Conservation (phyloP, 441 rosid species). For the Gossypium trilobum region DNA sequence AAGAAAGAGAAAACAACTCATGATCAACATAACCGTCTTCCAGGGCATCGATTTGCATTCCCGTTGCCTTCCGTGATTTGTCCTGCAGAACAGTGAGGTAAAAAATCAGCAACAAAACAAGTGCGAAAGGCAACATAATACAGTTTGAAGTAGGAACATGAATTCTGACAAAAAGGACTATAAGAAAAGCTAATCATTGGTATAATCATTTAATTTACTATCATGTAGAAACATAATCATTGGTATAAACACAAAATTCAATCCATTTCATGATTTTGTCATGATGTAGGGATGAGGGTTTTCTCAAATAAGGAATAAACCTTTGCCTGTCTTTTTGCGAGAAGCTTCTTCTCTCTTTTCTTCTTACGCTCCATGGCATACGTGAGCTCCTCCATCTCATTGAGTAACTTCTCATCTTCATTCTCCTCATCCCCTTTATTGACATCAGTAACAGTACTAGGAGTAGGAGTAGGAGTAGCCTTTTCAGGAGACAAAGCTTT, state of each 20-base stretch:
- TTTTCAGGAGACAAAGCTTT: constrained; percentile 68
- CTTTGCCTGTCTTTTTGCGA: constrained; percentile 73
- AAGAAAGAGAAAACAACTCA: constrained; percentile 78
- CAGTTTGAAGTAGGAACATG: not conserved
- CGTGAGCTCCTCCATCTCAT: constrained; percentile 86
- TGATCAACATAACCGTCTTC: constrained; percentile 71
- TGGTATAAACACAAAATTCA: not conserved
- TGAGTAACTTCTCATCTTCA: constrained; percentile 69
- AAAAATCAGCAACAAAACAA: not conserved
- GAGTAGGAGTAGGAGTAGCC: constrained; percentile 25
- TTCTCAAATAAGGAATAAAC: constrained; percentile 22
- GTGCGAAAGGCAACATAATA: not conserved
- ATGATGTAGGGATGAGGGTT: not conserved
- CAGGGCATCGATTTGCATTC: constrained; percentile 65
- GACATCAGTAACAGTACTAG: constrained; percentile 24
- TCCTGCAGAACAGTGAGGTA: constrained; percentile 38
- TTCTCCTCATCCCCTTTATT: constrained; percentile 43
- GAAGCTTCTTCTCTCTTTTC: constrained; percentile 62
- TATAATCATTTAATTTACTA: not conserved
- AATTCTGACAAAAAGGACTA: not conserved
- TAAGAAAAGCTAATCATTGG: not conserved
- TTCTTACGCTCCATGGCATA: constrained; percentile 65
- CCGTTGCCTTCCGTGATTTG: constrained; percentile 67
- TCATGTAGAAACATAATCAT: not conserved
- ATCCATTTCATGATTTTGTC: not conserved